Base-by-base conservation (phyloP, 2,329 filamentous ascomycete genomes). In the Diaporthe nobilis region DNA sequence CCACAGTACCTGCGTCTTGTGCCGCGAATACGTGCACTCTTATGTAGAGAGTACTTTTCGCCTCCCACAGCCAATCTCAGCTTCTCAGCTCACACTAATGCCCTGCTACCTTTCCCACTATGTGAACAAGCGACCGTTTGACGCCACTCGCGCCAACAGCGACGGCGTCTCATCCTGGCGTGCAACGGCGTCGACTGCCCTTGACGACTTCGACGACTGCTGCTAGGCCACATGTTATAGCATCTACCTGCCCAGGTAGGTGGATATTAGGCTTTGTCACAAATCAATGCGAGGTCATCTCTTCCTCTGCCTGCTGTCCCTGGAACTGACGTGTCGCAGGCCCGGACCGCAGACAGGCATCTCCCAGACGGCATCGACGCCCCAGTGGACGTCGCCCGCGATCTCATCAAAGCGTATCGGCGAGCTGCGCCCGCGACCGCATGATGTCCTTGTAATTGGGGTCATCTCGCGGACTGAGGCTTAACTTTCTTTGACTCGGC, bases 361-460 rank as follows among this genome's bases (percentile, higher is more conserved):
- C 37, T 70, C 65, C 65, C 65, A 70, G 63, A 25, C 65, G 65
- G 47, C 65, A n/a, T 9, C 47, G 28, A 49, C 15, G 61, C 28
- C 61, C 22, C 65, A 53, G 47, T 34, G 31, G 31, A 70, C 49
- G 49, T 70, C 49, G 49, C 47, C 49, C 47, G 47, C 65, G 49
- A 70, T 70, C 65, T 70, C 65, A 68, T 53, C 65, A 70, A 70
- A 70, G 49, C 65, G 65, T 70, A 55, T 55, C 65, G 49, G 65
- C n/a, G 4, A 28, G 31, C 34, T 55, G 65, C 65, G 65, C 65
- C 65, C 65, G 47, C 49, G n/a, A 70, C 65, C 65, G 65, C 49
- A 42, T 55, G n/a, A 70, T 70, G 65, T 37, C 65, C 49, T 53
- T 53, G 65, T 70, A 55, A 70, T 70, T 70, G 49, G 49, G 49